phyloP scores from a whole-genome alignment of 2,329 filamentous ascomycete genomes.

The Botrytis porri region DNA sequence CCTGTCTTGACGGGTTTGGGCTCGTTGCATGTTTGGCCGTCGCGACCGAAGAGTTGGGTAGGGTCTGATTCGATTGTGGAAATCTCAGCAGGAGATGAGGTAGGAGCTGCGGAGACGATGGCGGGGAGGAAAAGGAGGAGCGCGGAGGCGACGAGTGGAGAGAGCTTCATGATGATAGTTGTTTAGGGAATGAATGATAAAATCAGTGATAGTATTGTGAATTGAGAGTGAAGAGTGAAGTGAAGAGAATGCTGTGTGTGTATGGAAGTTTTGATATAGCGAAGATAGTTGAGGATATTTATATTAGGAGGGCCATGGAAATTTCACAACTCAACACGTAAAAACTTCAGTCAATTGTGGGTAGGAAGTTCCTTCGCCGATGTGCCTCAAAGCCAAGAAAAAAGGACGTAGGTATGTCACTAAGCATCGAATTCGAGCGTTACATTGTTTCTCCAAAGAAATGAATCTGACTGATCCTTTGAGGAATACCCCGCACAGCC shows the following conservation, averaged over 20 bases:
- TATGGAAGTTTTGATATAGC: background rate
- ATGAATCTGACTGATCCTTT: background rate
- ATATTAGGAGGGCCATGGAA: background rate
- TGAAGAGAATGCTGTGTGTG: background rate
- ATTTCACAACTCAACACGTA: background rate
- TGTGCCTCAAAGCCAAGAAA: background rate
- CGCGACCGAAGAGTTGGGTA: background rate
- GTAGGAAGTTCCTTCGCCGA: background rate
- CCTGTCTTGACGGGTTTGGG: background rate
- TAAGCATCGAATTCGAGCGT: background rate
- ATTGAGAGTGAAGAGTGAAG: background rate
- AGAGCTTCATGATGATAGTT: conserved; percentile 5
- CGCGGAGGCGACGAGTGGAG: background rate
- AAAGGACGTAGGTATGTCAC: background rate
- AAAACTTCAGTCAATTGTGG: background rate
- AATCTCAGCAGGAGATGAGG: background rate
- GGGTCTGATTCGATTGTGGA: background rate
- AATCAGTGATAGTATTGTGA: background rate
- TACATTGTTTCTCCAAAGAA: background rate
- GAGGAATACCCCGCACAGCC: background rate
- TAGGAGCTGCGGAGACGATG: conserved; percentile 3
- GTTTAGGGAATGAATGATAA: background rate
- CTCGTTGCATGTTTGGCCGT: background rate
- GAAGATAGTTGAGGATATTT: background rate
- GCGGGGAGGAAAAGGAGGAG: conserved; percentile 4